phyloP scores from a whole-genome alignment of 192 early-diverging fungal species.

The Lobosporangium transversale region DNA sequence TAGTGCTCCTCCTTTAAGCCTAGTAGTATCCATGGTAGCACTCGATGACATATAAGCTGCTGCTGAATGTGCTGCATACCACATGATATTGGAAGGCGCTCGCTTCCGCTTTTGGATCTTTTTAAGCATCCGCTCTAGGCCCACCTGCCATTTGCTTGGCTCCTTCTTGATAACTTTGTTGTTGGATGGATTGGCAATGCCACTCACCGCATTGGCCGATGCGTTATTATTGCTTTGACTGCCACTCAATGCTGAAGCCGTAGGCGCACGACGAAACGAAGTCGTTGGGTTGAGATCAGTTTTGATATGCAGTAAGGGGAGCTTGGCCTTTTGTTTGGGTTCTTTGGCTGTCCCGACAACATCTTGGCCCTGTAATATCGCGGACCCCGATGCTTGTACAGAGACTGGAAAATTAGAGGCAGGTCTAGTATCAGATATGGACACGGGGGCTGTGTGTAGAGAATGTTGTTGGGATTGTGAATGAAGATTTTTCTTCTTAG shows the following conservation, averaged over 20 bases:
- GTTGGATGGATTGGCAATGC: not conserved
- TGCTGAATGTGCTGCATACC: constrained; percentile 38
- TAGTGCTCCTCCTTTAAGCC: not conserved
- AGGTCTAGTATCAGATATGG: constrained; percentile 6
- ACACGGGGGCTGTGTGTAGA: constrained; percentile 4
- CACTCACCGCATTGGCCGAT: not conserved
- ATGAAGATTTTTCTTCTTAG: not conserved
- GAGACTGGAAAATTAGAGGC: constrained; percentile 2
- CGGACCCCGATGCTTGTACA: constrained; percentile 1
- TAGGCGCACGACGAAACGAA: constrained; percentile 4
- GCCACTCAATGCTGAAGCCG: not conserved
- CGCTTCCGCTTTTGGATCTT: constrained; percentile 43
- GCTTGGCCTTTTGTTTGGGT: constrained; percentile 19
- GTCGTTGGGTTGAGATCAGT: constrained; percentile 22
- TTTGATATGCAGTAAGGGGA: constrained; percentile 35
- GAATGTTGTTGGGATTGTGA: not conserved
- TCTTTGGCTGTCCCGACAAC: not conserved
- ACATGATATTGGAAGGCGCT: constrained; percentile 41
- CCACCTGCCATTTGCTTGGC: constrained; percentile 35
- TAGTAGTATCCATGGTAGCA: not conserved
- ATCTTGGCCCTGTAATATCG: not conserved
- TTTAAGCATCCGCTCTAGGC: constrained; percentile 41
- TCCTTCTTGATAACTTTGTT: constrained; percentile 10
- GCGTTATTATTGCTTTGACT: not conserved
- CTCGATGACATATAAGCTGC: constrained; percentile 21